Base-by-base conservation (phyloP, 225 moss, liverwort and hornwort species). In the Pseudisothecium myosuroides region DNA sequence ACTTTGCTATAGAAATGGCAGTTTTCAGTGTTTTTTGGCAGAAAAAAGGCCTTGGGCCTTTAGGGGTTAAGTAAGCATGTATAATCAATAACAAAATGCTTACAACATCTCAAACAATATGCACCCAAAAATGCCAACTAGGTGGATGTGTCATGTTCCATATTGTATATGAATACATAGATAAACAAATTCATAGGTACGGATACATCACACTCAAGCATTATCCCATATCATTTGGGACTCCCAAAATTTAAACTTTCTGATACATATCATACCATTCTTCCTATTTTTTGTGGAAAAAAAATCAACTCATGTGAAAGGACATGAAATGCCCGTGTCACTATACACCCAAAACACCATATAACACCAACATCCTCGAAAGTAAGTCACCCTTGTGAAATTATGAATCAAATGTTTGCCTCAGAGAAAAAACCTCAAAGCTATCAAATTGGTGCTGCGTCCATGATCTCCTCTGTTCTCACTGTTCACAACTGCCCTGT, bases 221-320 rank as follows among this genome's bases (percentile, higher is more conserved):
- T 17, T 43, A 10, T 29, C 6, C 27, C 17, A 47, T 45, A 11
- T 18, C 31, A 47, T 29, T 28, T 18, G 10, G 17, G 11, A 47
- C 6, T 47, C 0, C 10, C 2, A 4, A 45, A 17, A 10, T 16
- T 0, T 3, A 0, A 29, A 28, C n/a, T 10, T 28, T 22, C 1
- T 12, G 6, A 68, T n/a, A 4, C 1, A 68, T n/a, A 67, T 20
- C 6, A 21, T n/a, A 37, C 28, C 47, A 73, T 47, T 47, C 9
- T 45, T 7, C 1, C 74, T 74, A 45, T 3, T 37, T 47, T 56
- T 47, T 47, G 6, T 11, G 11, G 2, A 74, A 17, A 19, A 47
- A 2, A 73, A 74, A 4, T 7, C 18, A n/a, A n/a, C 11, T 47
- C 31, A 74, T 6, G 11, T 11, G 1, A 15, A 41, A 71, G 15